Percentiles rank a stretch among this genome's conserved stretches.
These are phyloP conservation scores for Gynandropsis gynandra DNA, from an alignment of 345 rosid genomes.

Conservation along the genomic window DNA sequence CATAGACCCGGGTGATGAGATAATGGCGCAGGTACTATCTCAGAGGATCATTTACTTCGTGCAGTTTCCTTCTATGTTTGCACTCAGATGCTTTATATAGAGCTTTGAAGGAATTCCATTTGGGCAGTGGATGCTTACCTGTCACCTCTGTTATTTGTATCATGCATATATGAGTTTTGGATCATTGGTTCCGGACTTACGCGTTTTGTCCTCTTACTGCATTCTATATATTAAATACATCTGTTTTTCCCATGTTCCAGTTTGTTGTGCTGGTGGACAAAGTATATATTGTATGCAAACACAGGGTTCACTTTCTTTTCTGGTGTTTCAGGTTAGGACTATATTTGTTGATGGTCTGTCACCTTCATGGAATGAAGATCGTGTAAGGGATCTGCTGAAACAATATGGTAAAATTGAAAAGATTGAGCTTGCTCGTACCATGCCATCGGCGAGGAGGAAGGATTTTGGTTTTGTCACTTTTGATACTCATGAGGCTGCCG, in stretches of 20 bases:
- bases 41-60: conserved; percentile 23
- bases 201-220: conserved; percentile 14
- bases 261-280: too few relatives aligned
- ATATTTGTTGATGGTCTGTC: conserved; percentile 86
- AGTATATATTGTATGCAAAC: too few relatives aligned
- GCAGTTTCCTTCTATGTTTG: conserved; percentile 18
- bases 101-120: conserved; percentile 18
- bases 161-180: too few relatives aligned
- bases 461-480: conserved; percentile 98
- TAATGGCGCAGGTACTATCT: conserved; percentile 88
- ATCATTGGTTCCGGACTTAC: neutral
- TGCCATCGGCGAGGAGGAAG: conserved; percentile 96
- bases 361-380: conserved; percentile 93
- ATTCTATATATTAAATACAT: conserved; percentile 11
- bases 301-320: conserved; percentile 8
- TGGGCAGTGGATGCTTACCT: conserved; percentile 10
- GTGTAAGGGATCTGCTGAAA: conserved; percentile 58
- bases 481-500: conserved; percentile 88
- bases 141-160: neutral
- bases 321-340: conserved; percentile 69
- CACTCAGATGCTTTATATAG: conserved; percentile 18
- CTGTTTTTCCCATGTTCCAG: conserved; percentile 9
- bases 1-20: conserved; percentile 88
- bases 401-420: conserved; percentile 74
- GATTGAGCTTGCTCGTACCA: conserved; percentile 93